Evolutionary conservation across 148 eudicot genomes (phyloP).

Genomic region (Fagopyrum tataricum): DNA sequence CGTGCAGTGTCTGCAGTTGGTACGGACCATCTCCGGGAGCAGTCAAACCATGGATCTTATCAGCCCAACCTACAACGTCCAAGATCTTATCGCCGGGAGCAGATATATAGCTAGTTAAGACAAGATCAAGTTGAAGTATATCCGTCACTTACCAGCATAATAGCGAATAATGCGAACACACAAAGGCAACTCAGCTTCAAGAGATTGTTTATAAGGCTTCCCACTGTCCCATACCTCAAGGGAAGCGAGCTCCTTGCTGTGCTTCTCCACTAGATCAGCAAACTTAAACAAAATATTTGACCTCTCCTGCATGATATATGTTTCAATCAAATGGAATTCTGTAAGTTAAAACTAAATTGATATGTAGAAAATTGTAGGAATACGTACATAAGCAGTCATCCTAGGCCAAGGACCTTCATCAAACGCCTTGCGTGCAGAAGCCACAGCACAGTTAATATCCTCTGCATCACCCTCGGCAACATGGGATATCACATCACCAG

Average conservation of each 20-base stretch:
- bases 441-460: constrained; percentile 80
- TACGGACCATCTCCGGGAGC: constrained; percentile 69
- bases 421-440: constrained; percentile 93
- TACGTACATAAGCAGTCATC: constrained; percentile 82
- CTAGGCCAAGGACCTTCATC: constrained; percentile 98
- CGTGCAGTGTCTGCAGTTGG: constrained; percentile 63
- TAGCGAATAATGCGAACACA: constrained; percentile 31
- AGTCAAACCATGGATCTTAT: constrained; percentile 69
- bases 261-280: constrained; percentile 42
- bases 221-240: constrained; percentile 42
- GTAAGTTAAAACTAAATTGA: not conserved
- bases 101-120: not conserved
- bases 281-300: constrained; percentile 28
- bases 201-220: constrained; percentile 36
- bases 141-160: constrained; percentile 27
- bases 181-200: constrained; percentile 24
- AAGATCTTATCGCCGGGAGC: not conserved
- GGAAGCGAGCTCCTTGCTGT: constrained; percentile 35
- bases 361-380: not conserved
- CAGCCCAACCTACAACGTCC: constrained; percentile 60
- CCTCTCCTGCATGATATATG: constrained; percentile 28
- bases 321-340: not conserved
- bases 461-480: constrained; percentile 80
- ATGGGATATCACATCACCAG: constrained; percentile 76
- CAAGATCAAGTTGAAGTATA: not conserved